These are phyloP conservation scores for Lentinula detonsa DNA, from an alignment of 768 basidiomycete genomes.

Conservation along the genomic window DNA sequence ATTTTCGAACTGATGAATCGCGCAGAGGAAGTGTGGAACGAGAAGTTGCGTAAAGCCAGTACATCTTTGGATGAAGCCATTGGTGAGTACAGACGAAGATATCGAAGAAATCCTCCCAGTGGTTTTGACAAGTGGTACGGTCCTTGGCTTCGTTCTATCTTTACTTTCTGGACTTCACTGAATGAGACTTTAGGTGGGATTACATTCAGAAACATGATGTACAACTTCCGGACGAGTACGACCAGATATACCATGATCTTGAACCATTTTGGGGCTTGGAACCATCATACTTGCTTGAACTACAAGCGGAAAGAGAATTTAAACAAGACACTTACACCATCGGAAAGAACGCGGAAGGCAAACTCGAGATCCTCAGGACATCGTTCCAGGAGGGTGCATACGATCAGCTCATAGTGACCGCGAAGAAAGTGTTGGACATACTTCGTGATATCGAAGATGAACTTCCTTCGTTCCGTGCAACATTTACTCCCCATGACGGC, in stretches of 20 bases:
- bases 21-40: conserved; percentile 32
- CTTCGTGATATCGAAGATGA: conserved; percentile 29
- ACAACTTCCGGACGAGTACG: conserved; percentile 49
- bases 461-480: conserved; percentile 33
- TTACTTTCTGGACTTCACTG: neutral
- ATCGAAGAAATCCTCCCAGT: conserved; percentile 30
- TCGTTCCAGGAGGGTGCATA: conserved; percentile 11
- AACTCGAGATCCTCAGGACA: conserved; percentile 10
- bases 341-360: conserved; percentile 18
- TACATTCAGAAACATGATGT: conserved; percentile 40
- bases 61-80: conserved; percentile 31
- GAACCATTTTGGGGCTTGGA: conserved; percentile 37
- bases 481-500: conserved; percentile 33
- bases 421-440: conserved; percentile 18
- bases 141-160: neutral
- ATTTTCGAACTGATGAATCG: conserved; percentile 35
- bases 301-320: conserved; percentile 22
- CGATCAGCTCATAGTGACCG: neutral
- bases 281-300: conserved; percentile 22
- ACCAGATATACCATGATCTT: conserved; percentile 38
- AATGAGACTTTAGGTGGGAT: conserved; percentile 29
- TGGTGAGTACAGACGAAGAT: conserved; percentile 30
- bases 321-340: conserved; percentile 28
- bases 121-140: conserved; percentile 44
- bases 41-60: conserved; percentile 29